A percentile compares a stretch with the other conserved stretches of the same genome.
phyloP scores from a whole-genome alignment of 2,329 filamentous ascomycete species.

The Talaromyces sp. region DNA sequence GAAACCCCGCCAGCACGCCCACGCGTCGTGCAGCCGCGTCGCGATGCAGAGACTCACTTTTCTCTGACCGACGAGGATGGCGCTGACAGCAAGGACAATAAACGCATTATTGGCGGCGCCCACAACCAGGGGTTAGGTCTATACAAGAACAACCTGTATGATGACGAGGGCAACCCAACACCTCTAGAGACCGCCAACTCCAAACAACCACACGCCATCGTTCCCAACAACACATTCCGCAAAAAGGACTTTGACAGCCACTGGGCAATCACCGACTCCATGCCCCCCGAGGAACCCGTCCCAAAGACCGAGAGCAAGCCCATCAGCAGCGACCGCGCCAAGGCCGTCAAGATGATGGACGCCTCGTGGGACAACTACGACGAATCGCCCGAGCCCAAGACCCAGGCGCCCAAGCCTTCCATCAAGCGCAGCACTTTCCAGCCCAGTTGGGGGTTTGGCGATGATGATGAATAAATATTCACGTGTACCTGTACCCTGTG shows the following conservation, averaged over 20 bases:
- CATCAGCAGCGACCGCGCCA: slow-evolving; percentile 56
- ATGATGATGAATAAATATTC: slow-evolving; percentile 22
- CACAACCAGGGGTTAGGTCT: slow-evolving; percentile 65
- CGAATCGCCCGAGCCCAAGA: slow-evolving; percentile 26
- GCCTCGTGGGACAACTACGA: slow-evolving; percentile 47
- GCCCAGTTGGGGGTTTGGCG: slow-evolving; percentile 39
- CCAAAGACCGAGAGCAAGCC: slow-evolving; percentile 37
- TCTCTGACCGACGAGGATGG: slow-evolving; percentile 69
- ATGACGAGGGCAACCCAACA: slow-evolving; percentile 49
- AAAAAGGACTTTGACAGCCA: slow-evolving; percentile 72
- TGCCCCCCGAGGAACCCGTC: slow-evolving; percentile 21
- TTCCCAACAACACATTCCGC: slow-evolving; percentile 68
- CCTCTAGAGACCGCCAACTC: slow-evolving; percentile 20
- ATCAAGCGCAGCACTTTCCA: slow-evolving; percentile 25
- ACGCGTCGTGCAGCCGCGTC: slow-evolving; percentile 62
- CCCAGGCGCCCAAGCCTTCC: slow-evolving; percentile 18
- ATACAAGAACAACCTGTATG: slow-evolving; percentile 72
- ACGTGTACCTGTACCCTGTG: background rate
- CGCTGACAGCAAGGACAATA: slow-evolving; percentile 46
- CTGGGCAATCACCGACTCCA: slow-evolving; percentile 65
- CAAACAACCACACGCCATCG: slow-evolving; percentile 52
- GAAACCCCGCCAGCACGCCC: slow-evolving; percentile 45
- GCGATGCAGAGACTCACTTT: slow-evolving; percentile 77
- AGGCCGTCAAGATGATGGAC: slow-evolving; percentile 69
- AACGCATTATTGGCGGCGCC: slow-evolving; percentile 40